Evolutionary conservation across 352 stramenopile species (phyloP).

Genomic region (Phytophthora tentaculata): DNA sequence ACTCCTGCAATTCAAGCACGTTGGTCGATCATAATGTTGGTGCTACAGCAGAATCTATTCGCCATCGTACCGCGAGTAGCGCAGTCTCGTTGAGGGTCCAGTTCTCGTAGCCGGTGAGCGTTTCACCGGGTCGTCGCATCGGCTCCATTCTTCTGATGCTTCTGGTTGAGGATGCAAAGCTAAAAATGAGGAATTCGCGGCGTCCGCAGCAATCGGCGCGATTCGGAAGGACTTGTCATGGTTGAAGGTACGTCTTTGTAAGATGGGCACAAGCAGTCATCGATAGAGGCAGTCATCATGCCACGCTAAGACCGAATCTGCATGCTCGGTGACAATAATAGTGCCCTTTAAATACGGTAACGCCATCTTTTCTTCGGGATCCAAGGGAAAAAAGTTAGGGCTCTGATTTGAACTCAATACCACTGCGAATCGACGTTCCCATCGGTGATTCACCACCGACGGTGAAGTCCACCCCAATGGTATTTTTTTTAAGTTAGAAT

Average conservation of each 20-base stretch:
- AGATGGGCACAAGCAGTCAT: conserved; percentile 31
- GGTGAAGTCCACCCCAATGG: too few relatives aligned
- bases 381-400: neutral
- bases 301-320: conserved; percentile 21
- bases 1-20: conserved; percentile 8
- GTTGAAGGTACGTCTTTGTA: conserved; percentile 15
- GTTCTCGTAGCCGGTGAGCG: conserved; percentile 19
- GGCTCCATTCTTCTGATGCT: conserved; percentile 11
- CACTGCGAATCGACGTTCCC: conserved; percentile 7
- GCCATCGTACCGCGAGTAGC: conserved; percentile 19
- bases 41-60: neutral
- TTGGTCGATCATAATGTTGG: neutral
- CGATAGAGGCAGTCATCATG: conserved; percentile 15
- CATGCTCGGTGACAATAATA: too few relatives aligned
- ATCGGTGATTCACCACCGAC: too few relatives aligned
- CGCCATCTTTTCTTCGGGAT: neutral
- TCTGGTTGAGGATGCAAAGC: conserved; percentile 15
- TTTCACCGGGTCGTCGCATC: conserved; percentile 25
- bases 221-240: neutral
- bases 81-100: conserved; percentile 14
- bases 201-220: neutral
- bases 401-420: conserved; percentile 21
- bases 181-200: conserved; percentile 8
- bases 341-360: too few relatives aligned
- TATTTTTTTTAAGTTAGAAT: too few relatives aligned